A percentile compares a stretch with the other conserved stretches of the same genome.
Evolutionary conservation across 768 basidiomycete genomes (phyloP).

Genomic region (Leccinum disarticulatum): DNA sequence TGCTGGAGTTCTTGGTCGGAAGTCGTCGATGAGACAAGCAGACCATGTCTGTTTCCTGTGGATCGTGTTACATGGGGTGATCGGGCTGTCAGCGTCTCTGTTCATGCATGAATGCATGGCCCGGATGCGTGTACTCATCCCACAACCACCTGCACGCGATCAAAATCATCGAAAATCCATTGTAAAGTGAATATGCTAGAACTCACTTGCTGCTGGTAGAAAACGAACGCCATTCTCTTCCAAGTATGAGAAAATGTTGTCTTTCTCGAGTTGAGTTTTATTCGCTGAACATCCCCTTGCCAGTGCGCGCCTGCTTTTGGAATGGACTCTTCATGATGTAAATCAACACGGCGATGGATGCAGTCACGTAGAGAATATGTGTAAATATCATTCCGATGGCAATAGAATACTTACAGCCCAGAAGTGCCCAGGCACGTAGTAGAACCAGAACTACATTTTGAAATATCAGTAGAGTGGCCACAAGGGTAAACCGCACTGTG

Average conservation of each 20-base stretch:
- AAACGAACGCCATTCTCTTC: neutral
- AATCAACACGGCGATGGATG: neutral
- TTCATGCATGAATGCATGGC: no score
- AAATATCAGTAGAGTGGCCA: no score
- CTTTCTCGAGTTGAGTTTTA: neutral
- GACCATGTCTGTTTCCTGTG: no score
- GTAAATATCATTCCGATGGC: conserved; percentile 4
- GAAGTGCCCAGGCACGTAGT: conserved; percentile 17
- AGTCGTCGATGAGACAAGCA: no score
- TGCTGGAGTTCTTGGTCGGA: no score
- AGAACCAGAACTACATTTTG: conserved; percentile 14
- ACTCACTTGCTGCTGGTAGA: neutral
- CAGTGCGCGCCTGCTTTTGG: neutral
- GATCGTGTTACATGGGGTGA: no score
- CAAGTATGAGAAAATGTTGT: neutral
- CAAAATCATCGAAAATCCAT: neutral
- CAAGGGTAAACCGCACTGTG: conserved; percentile 5
- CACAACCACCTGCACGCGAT: neutral
- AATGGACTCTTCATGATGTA: neutral
- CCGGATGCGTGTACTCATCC: neutral
- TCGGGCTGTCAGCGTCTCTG: neutral
- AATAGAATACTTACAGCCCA: conserved; percentile 10
- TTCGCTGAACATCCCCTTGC: neutral
- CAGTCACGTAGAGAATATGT: conserved; percentile 6
- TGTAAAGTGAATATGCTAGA: neutral